Conservation (phyloP, 139 green algal genomes). For the Spirogloea muscicola region DNA sequence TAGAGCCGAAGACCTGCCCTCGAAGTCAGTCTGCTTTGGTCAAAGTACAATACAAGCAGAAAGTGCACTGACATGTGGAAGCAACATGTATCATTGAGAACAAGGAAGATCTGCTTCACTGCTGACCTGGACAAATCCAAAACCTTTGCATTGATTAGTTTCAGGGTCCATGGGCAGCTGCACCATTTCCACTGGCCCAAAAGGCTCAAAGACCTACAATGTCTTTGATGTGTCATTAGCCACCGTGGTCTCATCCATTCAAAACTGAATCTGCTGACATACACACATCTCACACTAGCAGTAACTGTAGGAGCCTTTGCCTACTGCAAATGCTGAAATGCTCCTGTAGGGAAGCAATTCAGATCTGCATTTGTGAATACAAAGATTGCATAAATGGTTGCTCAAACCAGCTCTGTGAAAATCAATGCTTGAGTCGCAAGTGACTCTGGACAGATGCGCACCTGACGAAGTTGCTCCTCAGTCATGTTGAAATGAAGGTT, state of each 20-base stretch:
- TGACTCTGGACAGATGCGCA: no score
- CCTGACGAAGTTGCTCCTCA: conserved; percentile 40
- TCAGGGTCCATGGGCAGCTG: conserved; percentile 60
- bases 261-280: not conserved
- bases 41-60: no score
- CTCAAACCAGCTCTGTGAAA: no score
- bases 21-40: no score
- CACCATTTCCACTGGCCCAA: conserved; percentile 74
- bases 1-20: no score
- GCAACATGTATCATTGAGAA: not conserved
- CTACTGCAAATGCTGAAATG: not conserved
- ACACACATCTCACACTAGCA: no score
- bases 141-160: conserved; percentile 56
- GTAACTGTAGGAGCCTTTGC: no score
- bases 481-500: conserved; percentile 57
- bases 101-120: not conserved
- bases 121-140: conserved; percentile 61
- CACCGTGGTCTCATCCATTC: not conserved
- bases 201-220: conserved; percentile 74
- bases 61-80: not conserved
- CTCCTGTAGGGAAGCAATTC: not conserved
- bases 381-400: no score
- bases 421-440: no score
- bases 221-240: no score
- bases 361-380: no score